A percentile compares a stretch with the other conserved stretches of the same genome.
phyloP scores from a whole-genome alignment of 768 basidiomycete genomes.

The Lactarius akahatsu region DNA sequence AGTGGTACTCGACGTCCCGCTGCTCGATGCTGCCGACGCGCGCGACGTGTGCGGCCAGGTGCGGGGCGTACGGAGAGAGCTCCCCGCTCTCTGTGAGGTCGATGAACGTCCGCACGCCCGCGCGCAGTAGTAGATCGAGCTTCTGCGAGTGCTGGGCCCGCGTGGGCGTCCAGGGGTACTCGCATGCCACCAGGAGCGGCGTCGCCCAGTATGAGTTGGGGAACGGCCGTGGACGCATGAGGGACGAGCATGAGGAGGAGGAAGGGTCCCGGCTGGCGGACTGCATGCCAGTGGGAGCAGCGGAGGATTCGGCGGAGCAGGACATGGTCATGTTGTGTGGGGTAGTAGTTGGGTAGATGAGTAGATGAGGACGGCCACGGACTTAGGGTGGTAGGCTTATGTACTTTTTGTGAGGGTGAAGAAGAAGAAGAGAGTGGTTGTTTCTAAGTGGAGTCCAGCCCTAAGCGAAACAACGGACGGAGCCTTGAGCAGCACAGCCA shows the following conservation, averaged over 20 bases:
- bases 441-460: conserved; percentile 9
- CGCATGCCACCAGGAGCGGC: conserved; percentile 68
- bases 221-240: conserved; percentile 51
- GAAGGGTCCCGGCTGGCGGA: background rate
- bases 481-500: conserved; percentile 1
- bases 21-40: conserved; percentile 53
- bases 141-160: conserved; percentile 47
- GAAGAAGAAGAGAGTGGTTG: background rate
- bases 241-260: conserved; percentile 11
- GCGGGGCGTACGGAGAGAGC: conserved; percentile 61
- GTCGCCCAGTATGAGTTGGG: conserved; percentile 90
- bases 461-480: background rate
- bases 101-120: conserved; percentile 78
- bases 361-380: background rate
- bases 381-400: conserved; percentile 1
- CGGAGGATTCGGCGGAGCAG: conserved; percentile 12
- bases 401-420: conserved; percentile 3
- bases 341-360: background rate
- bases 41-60: conserved; percentile 52
- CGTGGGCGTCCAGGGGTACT: conserved; percentile 74
- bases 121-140: conserved; percentile 66
- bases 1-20: conserved; percentile 64
- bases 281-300: background rate
- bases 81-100: conserved; percentile 84
- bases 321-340: background rate